Base-by-base conservation (phyloP, 129 eudicot species). In the Cynara cardunculus region DNA sequence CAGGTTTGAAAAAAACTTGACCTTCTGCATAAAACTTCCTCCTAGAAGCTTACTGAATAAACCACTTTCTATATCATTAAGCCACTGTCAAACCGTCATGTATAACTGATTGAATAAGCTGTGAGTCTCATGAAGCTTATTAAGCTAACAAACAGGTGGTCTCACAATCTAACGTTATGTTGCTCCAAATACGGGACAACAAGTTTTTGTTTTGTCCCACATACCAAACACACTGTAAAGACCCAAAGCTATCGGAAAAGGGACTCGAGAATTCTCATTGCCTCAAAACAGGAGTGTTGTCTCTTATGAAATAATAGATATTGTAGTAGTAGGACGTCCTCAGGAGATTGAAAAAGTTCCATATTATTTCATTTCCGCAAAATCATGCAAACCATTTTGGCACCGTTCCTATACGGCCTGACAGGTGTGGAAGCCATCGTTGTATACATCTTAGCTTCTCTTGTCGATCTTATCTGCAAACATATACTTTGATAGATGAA, bases 401-500 rank as follows among this genome's bases (percentile, higher is more conserved):
- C 25, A 31, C 74, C 41, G 8, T 31, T 66, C 16, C 41, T 83
- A 59, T 72, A 75, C 68, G 14, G 26, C 16, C 67, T 65, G 16
- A 64, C 28, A 9, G 69, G 14, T 21, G 25, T 4, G 26, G 69
- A 8, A 22, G 22, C 69, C 69, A 4, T 24, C 21, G 26, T 22
- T 56, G 10, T 56, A 56, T 56, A 56, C 65, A 56, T 56, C 65
- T 56, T 41, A 46, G 65, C 69, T 21, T 21, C 79, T 73, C 69
- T 75, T 31, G 85, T 75, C n/a, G 70, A 68, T 14, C 24, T 24
- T 30, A 66, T 66, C 56, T 74, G 84, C 56, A 73, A 71, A 69
- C n/a, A 25, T 68, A 11, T 46, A 68, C 21, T 73, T 65, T 31
- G 70, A 32, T 69, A 34, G 19, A 32, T 22, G 21, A 46, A 14